These are phyloP conservation scores for Rhizopogon rudus DNA, from an alignment of 768 basidiomycete genomes.

Conservation along the genomic window DNA sequence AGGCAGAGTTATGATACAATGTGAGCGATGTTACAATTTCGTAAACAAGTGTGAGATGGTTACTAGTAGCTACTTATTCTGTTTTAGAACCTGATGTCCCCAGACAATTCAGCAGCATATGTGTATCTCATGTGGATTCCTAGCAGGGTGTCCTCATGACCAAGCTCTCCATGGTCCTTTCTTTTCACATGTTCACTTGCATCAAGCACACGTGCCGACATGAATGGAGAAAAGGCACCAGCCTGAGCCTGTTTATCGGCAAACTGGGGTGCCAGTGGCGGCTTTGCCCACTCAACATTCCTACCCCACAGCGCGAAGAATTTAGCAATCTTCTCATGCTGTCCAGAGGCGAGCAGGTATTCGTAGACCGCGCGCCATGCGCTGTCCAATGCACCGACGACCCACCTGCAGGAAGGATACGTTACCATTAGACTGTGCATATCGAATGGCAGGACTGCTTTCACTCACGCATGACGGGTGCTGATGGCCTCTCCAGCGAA, in stretches of 20 bases:
- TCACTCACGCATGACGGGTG: conserved; percentile 25
- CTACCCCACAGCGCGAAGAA: conserved; percentile 27
- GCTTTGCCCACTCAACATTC: conserved; percentile 24
- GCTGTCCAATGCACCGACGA: conserved; percentile 35
- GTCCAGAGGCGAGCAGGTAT: conserved; percentile 13
- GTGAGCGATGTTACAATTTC: not conserved
- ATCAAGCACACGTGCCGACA: too few relatives aligned
- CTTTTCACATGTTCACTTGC: too few relatives aligned
- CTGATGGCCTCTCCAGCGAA: conserved; percentile 36
- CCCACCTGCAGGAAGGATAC: conserved; percentile 24
- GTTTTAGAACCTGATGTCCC: not conserved
- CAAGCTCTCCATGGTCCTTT: not conserved
- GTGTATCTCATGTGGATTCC: not conserved
- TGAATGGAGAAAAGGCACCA: too few relatives aligned
- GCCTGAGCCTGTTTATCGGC: not conserved
- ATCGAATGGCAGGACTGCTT: not conserved
- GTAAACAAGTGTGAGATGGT: not conserved
- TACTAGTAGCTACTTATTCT: not conserved
- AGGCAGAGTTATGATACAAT: not conserved
- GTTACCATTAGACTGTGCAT: not conserved
- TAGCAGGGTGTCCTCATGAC: not conserved
- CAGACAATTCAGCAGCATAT: not conserved
- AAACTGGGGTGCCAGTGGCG: conserved; percentile 1
- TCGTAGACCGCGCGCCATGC: conserved; percentile 30
- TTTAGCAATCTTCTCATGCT: conserved; percentile 1